phyloP scores from a whole-genome alignment of 164 flowering plant genomes.

The Annona squamosa region DNA sequence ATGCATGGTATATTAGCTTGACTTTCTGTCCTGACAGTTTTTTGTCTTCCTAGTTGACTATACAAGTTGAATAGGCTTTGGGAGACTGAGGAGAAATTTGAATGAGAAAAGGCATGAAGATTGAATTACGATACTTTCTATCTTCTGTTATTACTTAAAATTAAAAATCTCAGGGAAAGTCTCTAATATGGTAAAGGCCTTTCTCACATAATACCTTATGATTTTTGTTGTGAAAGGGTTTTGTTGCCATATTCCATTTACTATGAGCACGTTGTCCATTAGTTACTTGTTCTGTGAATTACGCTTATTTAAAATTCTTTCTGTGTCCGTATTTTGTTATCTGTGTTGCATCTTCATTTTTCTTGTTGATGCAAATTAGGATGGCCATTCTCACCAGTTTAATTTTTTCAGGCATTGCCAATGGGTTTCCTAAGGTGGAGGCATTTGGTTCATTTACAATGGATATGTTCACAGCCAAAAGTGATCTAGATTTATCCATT shows the following conservation, averaged over 20 bases:
- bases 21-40: background rate
- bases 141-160: background rate
- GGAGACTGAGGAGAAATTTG: background rate
- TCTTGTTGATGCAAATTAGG: background rate
- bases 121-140: background rate
- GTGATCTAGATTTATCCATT: conserved; percentile 69
- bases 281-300: background rate
- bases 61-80: background rate
- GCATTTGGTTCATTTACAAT: conserved; percentile 66
- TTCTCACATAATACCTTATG: background rate
- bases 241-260: background rate
- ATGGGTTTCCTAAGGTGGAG: conserved; percentile 46
- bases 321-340: background rate
- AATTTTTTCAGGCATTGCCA: conserved; percentile 30
- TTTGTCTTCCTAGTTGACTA: background rate
- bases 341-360: background rate
- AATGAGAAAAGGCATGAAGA: background rate
- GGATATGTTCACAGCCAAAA: conserved; percentile 52
- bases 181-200: background rate
- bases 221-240: background rate
- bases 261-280: background rate
- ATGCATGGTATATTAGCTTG: background rate
- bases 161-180: background rate
- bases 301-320: background rate
- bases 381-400: background rate